These are phyloP conservation scores for Ophiostoma ulmi DNA, from an alignment of 2,329 filamentous ascomycete species.

Conservation along the genomic window DNA sequence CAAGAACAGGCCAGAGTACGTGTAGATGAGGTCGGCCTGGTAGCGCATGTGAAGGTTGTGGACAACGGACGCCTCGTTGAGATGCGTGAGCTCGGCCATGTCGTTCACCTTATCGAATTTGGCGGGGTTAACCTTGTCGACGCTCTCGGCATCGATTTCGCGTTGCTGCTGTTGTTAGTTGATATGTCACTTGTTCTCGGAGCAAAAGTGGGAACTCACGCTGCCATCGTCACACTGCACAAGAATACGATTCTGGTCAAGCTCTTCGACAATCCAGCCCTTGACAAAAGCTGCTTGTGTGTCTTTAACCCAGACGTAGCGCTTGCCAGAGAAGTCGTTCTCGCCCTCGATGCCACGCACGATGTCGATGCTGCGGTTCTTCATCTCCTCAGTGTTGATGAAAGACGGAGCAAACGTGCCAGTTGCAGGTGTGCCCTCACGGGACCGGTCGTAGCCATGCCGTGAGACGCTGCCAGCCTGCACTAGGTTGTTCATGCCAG, in stretches of 20 bases:
- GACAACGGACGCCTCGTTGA: conserved; percentile 96
- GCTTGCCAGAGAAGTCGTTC: conserved; percentile 97
- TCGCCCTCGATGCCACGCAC: conserved; percentile 83
- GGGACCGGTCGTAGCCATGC: conserved; percentile 55
- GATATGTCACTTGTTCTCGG: background rate
- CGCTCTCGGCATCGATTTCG: conserved; percentile 76
- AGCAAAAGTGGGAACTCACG: conserved; percentile 45
- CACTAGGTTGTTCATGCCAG: conserved; percentile 16
- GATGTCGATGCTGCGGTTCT: conserved; percentile 45
- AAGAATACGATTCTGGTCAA: conserved; percentile 61
- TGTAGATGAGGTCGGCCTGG: conserved; percentile 94
- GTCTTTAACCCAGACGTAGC: conserved; percentile 97
- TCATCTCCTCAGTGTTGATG: conserved; percentile 80
- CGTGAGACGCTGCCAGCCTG: conserved; percentile 31
- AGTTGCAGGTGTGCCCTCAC: conserved; percentile 57
- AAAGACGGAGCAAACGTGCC: conserved; percentile 94
- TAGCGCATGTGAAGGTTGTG: conserved; percentile 96
- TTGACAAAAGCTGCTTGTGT: conserved; percentile 81
- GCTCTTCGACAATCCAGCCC: conserved; percentile 84
- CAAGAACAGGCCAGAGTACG: conserved; percentile 93
- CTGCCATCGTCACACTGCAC: conserved; percentile 93
- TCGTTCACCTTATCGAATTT: conserved; percentile 99
- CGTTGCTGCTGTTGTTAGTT: conserved; percentile 58
- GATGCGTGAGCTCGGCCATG: conserved; percentile 96
- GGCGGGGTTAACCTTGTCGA: conserved; percentile 98